Evolutionary conservation across 352 stramenopile species (phyloP), one percentile per base, ranked within the genome.

Genomic region (Plasmopara viticola): DNA sequence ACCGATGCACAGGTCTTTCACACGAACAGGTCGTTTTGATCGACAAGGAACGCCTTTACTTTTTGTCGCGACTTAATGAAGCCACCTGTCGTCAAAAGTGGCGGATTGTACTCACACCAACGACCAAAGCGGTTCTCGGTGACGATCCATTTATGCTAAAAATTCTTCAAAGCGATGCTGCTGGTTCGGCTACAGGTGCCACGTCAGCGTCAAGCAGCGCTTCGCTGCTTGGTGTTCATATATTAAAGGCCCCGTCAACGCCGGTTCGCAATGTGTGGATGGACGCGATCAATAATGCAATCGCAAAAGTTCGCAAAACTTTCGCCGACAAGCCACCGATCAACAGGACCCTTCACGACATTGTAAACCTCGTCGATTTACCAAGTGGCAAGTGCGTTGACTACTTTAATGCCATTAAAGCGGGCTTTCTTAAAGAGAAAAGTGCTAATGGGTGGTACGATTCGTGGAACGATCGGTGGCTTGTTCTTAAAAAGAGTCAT

Each of bases 71-170:
- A 10, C 54, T 89, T 6, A 68, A 75, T 8, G 78, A 94, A 40
- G 72, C 89, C 12, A 71, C 72, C 1, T 91, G 83, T 31, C 73
- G 67, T 47, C 68, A 73, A 40, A 87, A 87, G 43, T 94, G 83
- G 83, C 64, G 55, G 37, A 49, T 91, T 10, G 71, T 74, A 44
- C 56, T 94, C 41, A 84, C 60, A 3, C 50, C 66, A 4, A 52
- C 59, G 2, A 78, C 73, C 0, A 74, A 75, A 55, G 83, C 79
- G 4, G 53, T 81, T 18, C 89, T 84, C 35, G 83, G 83, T 9
- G 83, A 94, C 6, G 83, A 94, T 35, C 79, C 78, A 14, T 94
- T 91, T 33, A 89, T 75, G 63, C 60, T 94, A 54, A 84, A 84
- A 20, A 79, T 94, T 20, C 43, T 87, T 12, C 64, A 69, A 2